Evolutionary conservation across 2,329 filamentous ascomycete species (phyloP).

Genomic region (Annulohypoxylon truncatum): DNA sequence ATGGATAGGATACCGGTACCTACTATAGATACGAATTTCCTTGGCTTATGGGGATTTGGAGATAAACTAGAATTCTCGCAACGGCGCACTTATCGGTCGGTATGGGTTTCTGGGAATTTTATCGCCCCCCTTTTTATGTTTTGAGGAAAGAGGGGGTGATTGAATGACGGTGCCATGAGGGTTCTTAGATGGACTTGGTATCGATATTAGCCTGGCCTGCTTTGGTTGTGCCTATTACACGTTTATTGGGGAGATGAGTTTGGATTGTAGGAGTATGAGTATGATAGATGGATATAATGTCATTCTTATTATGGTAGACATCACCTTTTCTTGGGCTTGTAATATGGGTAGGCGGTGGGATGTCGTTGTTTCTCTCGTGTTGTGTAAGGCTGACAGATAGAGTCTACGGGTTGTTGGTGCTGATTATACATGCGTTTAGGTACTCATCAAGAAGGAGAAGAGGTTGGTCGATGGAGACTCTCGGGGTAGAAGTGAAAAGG

Average conservation of each 20-base stretch:
- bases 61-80: not conserved
- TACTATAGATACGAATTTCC: not conserved
- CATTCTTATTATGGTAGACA: not conserved
- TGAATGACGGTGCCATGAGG: not conserved
- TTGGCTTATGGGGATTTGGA: not conserved
- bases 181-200: constrained; percentile 8
- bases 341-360: too few species aligned
- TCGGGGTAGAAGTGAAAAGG: too few species aligned
- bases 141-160: constrained; percentile 1
- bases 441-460: too few species aligned
- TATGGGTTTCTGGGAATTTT: not conserved
- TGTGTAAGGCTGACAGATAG: too few species aligned
- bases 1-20: not conserved
- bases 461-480: too few species aligned
- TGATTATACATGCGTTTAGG: too few species aligned
- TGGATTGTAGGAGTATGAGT: not conserved
- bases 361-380: too few species aligned
- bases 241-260: not conserved
- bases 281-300: constrained; percentile 9
- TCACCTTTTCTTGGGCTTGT: not conserved
- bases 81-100: constrained; percentile 1
- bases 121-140: not conserved
- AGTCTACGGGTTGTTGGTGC: too few species aligned
- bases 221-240: not conserved
- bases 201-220: not conserved